A percentile compares a stretch with the other conserved stretches of the same genome.
Conservation (phyloP, 345 rosid genomes). For the Eucalyptus camaldulensis region DNA sequence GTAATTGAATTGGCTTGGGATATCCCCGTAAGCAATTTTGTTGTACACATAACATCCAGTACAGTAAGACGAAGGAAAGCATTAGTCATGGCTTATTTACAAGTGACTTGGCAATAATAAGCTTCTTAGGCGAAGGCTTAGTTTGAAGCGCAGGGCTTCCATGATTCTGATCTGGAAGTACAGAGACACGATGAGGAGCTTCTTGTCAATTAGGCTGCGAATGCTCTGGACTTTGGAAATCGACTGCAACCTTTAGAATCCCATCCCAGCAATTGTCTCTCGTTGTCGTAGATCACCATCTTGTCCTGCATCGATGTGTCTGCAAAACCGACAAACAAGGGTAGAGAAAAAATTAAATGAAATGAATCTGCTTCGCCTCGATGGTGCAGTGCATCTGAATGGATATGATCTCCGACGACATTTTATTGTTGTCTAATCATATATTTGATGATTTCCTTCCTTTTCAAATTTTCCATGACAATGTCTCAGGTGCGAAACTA, state of each 20-base stretch:
- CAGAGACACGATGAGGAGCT: neutral
- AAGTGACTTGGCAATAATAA: neutral
- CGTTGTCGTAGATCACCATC: slow-evolving; percentile 74
- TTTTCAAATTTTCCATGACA: neutral
- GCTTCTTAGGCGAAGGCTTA: neutral
- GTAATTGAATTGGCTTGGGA: neutral
- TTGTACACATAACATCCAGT: neutral
- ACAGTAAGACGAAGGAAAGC: neutral
- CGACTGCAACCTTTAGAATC: neutral
- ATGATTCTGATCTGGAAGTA: neutral
- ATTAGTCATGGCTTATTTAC: neutral
- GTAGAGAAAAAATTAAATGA: neutral
- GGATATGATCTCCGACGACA: neutral
- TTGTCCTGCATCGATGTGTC: slow-evolving; percentile 93
- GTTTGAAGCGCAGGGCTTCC: neutral
- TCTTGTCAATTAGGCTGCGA: neutral
- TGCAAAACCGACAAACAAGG: neutral
- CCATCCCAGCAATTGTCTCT: slow-evolving; percentile 79
- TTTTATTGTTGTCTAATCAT: neutral
- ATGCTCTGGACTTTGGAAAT: neutral
- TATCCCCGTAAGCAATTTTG: neutral
- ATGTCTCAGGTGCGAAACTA: neutral
- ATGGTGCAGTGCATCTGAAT: neutral
- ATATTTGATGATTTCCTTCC: neutral
- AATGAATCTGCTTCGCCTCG: neutral